Evolutionary conservation across 495 filamentous ascomycete species (phyloP).

Genomic region (Annulohypoxylon moriforme): DNA sequence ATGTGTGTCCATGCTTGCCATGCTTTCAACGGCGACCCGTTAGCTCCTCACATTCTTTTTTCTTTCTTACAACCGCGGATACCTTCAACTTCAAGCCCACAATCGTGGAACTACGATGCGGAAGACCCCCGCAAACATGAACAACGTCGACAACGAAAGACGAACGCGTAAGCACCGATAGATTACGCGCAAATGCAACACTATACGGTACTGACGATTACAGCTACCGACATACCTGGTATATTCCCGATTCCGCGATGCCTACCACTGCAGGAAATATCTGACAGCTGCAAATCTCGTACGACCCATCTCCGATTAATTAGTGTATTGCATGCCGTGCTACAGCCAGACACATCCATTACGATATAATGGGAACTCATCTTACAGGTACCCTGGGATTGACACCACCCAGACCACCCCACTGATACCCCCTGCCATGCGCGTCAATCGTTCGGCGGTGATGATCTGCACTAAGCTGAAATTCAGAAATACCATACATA

Average conservation of each 20-base stretch:
- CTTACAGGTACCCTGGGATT: conserved; percentile 12
- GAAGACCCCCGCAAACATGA: not conserved
- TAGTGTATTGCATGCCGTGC: conserved; percentile 35
- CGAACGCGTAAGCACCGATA: conserved; percentile 1
- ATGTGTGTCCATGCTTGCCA: no score
- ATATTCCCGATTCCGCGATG: not conserved
- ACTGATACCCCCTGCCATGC: conserved; percentile 13
- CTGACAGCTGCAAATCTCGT: conserved; percentile 46
- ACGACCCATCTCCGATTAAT: conserved; percentile 38
- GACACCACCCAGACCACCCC: conserved; percentile 5
- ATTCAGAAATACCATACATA: not conserved
- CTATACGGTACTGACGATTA: not conserved
- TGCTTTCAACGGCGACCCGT: not conserved
- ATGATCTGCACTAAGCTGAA: conserved; percentile 28
- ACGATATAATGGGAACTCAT: conserved; percentile 10
- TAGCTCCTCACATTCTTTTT: not conserved
- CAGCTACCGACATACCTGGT: not conserved
- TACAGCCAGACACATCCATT: not conserved
- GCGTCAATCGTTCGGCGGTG: conserved; percentile 26
- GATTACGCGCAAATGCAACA: not conserved
- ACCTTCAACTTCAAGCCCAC: not conserved
- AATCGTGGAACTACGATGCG: not conserved
- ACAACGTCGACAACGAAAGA: not conserved
- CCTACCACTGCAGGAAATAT: conserved; percentile 20
- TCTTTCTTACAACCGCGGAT: not conserved